Evolutionary conservation across 441 rosid species (phyloP), one percentile per base, ranked within the genome.

Genomic region (Gossypium aridum): DNA sequence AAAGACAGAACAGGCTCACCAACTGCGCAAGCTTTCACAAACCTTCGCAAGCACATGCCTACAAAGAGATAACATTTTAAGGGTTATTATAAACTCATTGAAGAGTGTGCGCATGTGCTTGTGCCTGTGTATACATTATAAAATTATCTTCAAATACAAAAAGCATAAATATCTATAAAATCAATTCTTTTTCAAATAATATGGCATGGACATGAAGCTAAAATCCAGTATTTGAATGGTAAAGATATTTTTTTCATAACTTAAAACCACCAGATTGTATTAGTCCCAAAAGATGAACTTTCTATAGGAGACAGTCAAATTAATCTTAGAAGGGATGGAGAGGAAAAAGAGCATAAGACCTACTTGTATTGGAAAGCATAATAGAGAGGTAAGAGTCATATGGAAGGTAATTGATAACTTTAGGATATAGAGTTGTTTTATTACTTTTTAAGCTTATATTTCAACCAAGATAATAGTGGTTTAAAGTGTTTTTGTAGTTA

Each of bases 41-140:
- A 91, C 81, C 93, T 91, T 82, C 82, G 78, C 80, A 82, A 85
- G 87, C 97, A 92, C 86, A 91, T 79, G 69, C 95, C 98, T 94
- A 81, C 79, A 81, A 64, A 76, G 10, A 78, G 57, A 78, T 39
- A 60, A 73, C 1, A 51, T 49, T 7, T 47, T 61, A 72, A 23
- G 77, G 69, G 16, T 71, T 55, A 64, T 10, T 55, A 31, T 14
- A 25, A 61, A 60, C 63, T 61, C 70, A 62, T 37, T 75, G 47
- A 61, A 68, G 82, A 70, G 17, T 17, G 61, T 7, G 34, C 6
- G 28, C 51, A 12, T 49, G 72, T 49, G 20, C 4, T 7, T n/a
- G 12, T 17, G 14, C 0, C 3, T 23, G 20, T 9, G 10, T 65
- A 7, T 65, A 2, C 19, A 45, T 66, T 22, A 66, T 45, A 67